Evolutionary conservation across 306 rosid species (phyloP), one percentile per base, ranked within the genome.

Genomic region (Elaeagnus macrophylla): DNA sequence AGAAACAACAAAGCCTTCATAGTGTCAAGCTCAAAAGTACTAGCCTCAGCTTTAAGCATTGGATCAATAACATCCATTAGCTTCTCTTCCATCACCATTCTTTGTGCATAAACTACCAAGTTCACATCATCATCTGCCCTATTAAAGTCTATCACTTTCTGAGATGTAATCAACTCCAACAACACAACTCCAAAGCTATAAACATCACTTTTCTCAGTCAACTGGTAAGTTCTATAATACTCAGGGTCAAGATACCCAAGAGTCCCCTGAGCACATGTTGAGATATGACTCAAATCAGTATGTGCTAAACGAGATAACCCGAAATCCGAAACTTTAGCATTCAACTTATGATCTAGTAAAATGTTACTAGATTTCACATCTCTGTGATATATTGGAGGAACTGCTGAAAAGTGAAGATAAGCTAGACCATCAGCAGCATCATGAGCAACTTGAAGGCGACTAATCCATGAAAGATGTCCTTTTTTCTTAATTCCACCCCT

Each of bases 221-320:
- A 12, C 0, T 79, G 96, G 17, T 81, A 83, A 54, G 79, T 87
- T 37, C 89, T 73, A 12, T 79, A 87, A 57, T 81, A 83, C 13
- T 25, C 4, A 2, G 32, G 96, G 36, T 83, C 89, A 13, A 87
- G 74, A 3, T 87, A 81, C 5, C 89, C 96, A 0, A 87, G 85
- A 14, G 94, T 83, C 3, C 94, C 94, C 45, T 87, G 95, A 46
- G 94, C 95, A 61, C 94, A 83, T 0, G 94, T 83, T 1, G 95
- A 81, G 51, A 87, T 64, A 50, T 87, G 95, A 39, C 94, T 87
- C 77, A 83, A 49, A 60, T 87, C 95, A 0, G 86, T 77, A n/a
- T 87, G 80, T 8, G 87, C 95, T 59, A 87, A 62, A 12, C 94
- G 51, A 0, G 95, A 87, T 9, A 87, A 54, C 6, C 95, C 87